Evolutionary conservation across 495 filamentous ascomycete species (phyloP), one percentile per base, ranked within the genome.

Genomic region (Parathielavia appendiculata): DNA sequence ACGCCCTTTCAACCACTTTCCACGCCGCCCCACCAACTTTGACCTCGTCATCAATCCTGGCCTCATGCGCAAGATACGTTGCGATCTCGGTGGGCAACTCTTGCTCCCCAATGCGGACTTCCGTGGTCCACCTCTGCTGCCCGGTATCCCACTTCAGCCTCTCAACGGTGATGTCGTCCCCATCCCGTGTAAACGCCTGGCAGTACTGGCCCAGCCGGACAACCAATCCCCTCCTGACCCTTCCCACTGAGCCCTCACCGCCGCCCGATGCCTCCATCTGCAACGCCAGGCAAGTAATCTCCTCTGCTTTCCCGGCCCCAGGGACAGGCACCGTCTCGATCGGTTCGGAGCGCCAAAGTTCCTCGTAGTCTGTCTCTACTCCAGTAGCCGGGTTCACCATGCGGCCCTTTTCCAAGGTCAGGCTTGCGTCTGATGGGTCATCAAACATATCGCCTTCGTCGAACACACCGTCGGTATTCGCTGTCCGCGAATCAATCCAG

Each of bases 391-490:
- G 75, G 51, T 83, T 78, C 11, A 75, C 59, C 72, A 80, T 80
- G 2, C 49, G 59, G 5, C 81, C 81, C 50, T 56, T 74, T 54
- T 85, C 82, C 30, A 85, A 57, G 0, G 71, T 71, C 10, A 56
- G 22, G 9, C 69, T 71, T 5, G 68, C 58, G 4, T 75, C 75
- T 34, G 76, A 68, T 1, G 61, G 57, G 34, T 70, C 65, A 0
- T 72, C 57, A 46, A 66, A 71, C 69, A 79, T 81, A 59, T 82
- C 72, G 2, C 80, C 82, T 32, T 81, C 74, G 63, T 85, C 82
- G 0, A 56, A 57, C 0, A 71, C 67, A 12, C 56, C 61, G 1
- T 75, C 73, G 16, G 61, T 49, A 16, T 64, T 50, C 3, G 57
- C 55, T 14, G 68, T 73, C 23, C 76, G 73, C 6, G 72, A 78